Conservation (phyloP, 805 yeast genomes). For the Candida boleticola region DNA sequence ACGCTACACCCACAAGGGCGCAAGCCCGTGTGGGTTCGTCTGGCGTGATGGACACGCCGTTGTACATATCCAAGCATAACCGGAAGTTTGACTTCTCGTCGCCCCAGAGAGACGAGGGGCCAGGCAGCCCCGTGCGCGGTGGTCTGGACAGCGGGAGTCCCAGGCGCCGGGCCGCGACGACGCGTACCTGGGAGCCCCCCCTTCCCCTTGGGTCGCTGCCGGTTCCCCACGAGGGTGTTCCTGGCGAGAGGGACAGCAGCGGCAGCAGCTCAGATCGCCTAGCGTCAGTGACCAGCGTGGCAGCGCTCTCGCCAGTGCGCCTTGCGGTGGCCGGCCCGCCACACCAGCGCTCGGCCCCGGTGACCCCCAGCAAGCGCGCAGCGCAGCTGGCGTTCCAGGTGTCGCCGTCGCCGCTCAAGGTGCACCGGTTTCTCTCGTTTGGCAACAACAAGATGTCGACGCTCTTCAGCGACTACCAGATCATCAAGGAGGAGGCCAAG, state of each 20-base stretch:
- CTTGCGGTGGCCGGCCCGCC: not conserved
- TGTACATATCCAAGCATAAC: constrained; percentile 19
- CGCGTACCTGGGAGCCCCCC: not conserved
- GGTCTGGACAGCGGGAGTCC: no score
- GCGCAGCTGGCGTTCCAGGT: constrained; percentile 24
- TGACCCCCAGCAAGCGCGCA: constrained; percentile 7
- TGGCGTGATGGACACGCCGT: constrained; percentile 19
- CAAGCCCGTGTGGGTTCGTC: not conserved
- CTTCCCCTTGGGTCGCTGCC: no score
- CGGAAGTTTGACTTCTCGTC: constrained; percentile 12
- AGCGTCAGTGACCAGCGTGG: not conserved
- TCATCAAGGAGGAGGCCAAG: constrained; percentile 23
- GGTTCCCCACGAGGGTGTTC: not conserved
- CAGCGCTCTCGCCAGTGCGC: constrained; percentile 1
- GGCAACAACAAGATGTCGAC: constrained; percentile 34
- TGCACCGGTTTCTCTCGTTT: constrained; percentile 26
- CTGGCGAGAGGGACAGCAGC: no score
- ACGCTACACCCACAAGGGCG: constrained; percentile 1
- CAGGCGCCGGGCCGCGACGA: not conserved
- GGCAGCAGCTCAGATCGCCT: not conserved
- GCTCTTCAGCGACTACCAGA: constrained; percentile 45
- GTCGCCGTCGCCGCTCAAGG: constrained; percentile 47
- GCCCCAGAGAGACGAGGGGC: not conserved
- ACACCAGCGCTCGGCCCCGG: constrained; percentile 2
- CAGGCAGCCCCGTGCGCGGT: constrained; percentile 3